Evolutionary conservation across 2,329 filamentous ascomycete species (phyloP), one percentile per base, ranked within the genome.

Genomic region (Nemania sp.): DNA sequence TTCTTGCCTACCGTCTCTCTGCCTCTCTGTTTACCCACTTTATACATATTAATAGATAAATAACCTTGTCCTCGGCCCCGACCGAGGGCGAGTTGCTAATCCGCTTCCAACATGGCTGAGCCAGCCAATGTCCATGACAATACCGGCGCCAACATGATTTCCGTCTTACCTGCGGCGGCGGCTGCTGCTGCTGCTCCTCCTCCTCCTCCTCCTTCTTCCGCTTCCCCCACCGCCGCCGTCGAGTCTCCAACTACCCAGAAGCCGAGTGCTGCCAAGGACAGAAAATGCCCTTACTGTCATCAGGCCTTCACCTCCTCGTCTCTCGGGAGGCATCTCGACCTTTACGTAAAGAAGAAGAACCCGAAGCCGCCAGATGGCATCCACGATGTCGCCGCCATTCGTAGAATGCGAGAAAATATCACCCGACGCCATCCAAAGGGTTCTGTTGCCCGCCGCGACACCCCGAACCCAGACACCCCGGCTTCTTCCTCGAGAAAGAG

Each of bases 271-370:
- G 76, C 83, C 60, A 98, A 98, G 77, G 93, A 98, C 79, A 92
- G 91, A 73, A 88, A 82, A 65, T 97, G 94, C 74, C 90, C 89
- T 37, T 98, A 91, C 78, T 98, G 94, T 75, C 83, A 87, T 48
- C 92, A 97, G 75, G 83, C 89, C 6, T 98, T 97, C 73, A 97
- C 94, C 15, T 97, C 93, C 1, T 97, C 92, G 15, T 96, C 92
- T 2, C 86, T 98, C 54, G 94, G 94, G 51, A 89, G 94, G 47
- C 94, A 98, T 77, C 87, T 97, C 67, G 94, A 98, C 74, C 85
- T 97, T 40, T 97, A 96, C 75, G 93, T 97, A 71, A 93, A 92
- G 72, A 89, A 92, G 60, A 96, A 92, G 79, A 97, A 97, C 74
- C 92, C 94, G 1, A 95, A 93, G 76, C 83, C 88, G 1, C 80